Percentiles rank a stretch among this genome's conserved stretches.
phyloP scores from a whole-genome alignment of 495 filamentous ascomycete genomes.

The Cryomyces antarcticus region DNA sequence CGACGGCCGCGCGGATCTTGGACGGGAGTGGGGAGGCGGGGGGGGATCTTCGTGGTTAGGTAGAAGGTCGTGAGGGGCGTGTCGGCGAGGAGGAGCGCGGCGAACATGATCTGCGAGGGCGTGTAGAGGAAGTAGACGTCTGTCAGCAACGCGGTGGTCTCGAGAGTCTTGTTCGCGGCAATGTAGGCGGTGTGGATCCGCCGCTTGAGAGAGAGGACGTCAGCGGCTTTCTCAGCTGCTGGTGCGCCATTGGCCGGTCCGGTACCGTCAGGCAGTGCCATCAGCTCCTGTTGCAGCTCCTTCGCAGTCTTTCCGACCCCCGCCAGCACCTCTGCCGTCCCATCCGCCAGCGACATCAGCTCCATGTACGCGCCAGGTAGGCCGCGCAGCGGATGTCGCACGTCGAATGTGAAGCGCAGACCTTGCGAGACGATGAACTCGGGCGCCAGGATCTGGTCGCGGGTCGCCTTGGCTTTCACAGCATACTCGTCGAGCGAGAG shows the following conservation, averaged over 20 bases:
- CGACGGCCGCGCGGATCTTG: background rate
- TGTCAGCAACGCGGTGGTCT: constrained; percentile 61
- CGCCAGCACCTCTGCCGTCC: constrained; percentile 24
- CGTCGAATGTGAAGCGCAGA: constrained; percentile 81
- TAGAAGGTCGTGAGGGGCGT: constrained; percentile 48
- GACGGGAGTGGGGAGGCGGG: background rate
- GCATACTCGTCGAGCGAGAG: constrained; percentile 46
- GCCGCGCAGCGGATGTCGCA: constrained; percentile 76
- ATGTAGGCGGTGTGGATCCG: constrained; percentile 49
- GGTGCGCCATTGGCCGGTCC: constrained; percentile 1
- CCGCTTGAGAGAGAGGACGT: constrained; percentile 11
- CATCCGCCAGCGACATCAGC: constrained; percentile 40
- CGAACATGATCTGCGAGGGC: constrained; percentile 80
- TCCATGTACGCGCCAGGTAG: constrained; percentile 77
- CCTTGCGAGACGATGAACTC: constrained; percentile 86
- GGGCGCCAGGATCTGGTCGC: constrained; percentile 64
- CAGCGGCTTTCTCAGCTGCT: background rate
- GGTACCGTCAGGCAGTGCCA: constrained; percentile 7
- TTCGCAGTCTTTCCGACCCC: constrained; percentile 19
- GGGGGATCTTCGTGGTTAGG: constrained; percentile 46
- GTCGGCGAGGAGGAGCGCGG: constrained; percentile 57
- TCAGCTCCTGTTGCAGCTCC: constrained; percentile 20
- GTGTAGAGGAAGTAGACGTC: constrained; percentile 95
- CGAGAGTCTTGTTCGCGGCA: constrained; percentile 32
- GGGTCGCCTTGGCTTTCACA: constrained; percentile 34